A percentile compares a stretch with the other conserved stretches of the same genome.
phyloP scores from a whole-genome alignment of 116 monocot species.

The Papilionanthe hybrid region DNA sequence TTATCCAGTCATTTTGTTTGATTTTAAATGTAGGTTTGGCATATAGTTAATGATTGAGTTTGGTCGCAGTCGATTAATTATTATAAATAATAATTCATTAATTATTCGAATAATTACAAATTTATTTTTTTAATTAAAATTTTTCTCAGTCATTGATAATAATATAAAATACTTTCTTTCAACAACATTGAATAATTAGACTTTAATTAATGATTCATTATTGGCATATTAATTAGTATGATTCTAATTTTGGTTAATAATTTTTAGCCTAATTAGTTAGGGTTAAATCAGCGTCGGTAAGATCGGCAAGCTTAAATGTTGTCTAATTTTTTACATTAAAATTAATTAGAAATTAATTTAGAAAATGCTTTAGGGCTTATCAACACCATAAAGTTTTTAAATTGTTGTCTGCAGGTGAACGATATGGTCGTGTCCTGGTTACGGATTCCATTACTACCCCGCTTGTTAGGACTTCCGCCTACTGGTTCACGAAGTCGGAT shows the following conservation, averaged over 20 bases:
- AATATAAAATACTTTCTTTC: not conserved
- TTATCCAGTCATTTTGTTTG: not conserved
- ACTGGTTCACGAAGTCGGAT: slow-evolving; percentile 81
- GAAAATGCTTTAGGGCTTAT: not conserved
- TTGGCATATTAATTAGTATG: not conserved
- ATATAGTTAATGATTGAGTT: not conserved
- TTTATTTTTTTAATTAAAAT: not conserved
- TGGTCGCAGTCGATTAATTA: not conserved
- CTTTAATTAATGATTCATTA: not conserved
- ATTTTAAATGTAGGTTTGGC: not conserved
- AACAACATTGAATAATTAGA: not conserved
- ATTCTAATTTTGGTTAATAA: not conserved
- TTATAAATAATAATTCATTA: not conserved
- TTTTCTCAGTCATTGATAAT: not conserved
- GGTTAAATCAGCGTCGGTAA: not conserved
- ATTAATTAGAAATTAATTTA: not conserved
- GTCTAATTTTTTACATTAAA: too few species aligned
- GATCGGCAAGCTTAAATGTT: not conserved
- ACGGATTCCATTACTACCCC: slow-evolving; percentile 95
- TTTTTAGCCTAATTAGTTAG: not conserved
- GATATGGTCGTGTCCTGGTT: slow-evolving; percentile 57
- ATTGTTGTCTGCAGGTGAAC: slow-evolving; percentile 51
- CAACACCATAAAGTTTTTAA: not conserved
- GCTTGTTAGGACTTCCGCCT: slow-evolving; percentile 83
- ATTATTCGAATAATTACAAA: not conserved